These are phyloP conservation scores for Coemansia sp. DNA, from an alignment of 192 early-diverging fungal genomes.

Conservation along the genomic window DNA sequence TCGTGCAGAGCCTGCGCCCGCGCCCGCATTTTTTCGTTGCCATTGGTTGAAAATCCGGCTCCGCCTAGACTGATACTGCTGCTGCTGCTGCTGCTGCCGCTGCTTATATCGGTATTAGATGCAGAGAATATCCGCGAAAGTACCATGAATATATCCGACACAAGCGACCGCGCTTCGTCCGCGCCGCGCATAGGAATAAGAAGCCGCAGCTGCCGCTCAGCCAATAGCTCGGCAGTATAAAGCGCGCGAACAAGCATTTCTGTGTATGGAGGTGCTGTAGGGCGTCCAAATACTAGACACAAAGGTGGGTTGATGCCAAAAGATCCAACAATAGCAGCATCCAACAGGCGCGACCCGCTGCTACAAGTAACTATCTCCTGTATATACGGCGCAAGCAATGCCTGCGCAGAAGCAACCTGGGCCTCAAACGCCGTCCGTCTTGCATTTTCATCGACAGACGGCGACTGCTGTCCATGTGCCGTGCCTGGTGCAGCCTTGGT, in stretches of 20 bases:
- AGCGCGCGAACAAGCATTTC: constrained; percentile 21
- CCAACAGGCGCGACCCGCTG: constrained; percentile 29
- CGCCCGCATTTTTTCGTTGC: constrained; percentile 22
- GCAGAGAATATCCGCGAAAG: constrained; percentile 27
- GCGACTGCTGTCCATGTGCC: not conserved
- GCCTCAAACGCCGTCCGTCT: constrained; percentile 17
- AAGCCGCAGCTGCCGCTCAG: constrained; percentile 39
- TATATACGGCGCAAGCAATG: constrained; percentile 21
- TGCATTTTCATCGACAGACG: constrained; percentile 1
- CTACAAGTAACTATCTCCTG: constrained; percentile 17
- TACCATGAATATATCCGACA: constrained; percentile 28
- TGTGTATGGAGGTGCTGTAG: constrained; percentile 9
- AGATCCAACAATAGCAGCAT: constrained; percentile 5
- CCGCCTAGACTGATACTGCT: constrained; percentile 1
- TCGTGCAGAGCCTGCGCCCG: constrained; percentile 28
- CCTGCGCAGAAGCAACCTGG: constrained; percentile 22
- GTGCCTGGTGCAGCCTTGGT: constrained; percentile 13
- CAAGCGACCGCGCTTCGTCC: constrained; percentile 32
- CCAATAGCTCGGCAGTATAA: constrained; percentile 29
- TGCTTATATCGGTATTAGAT: constrained; percentile 4
- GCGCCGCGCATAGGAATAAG: constrained; percentile 32
- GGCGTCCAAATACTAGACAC: constrained; percentile 20
- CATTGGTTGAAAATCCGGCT: not conserved
- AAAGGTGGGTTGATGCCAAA: constrained; percentile 19
- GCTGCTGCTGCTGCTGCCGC: not conserved